A percentile compares a stretch with the other conserved stretches of the same genome.
Conservation (phyloP, 805 yeast species). For the Yarrowia alimentaria region DNA sequence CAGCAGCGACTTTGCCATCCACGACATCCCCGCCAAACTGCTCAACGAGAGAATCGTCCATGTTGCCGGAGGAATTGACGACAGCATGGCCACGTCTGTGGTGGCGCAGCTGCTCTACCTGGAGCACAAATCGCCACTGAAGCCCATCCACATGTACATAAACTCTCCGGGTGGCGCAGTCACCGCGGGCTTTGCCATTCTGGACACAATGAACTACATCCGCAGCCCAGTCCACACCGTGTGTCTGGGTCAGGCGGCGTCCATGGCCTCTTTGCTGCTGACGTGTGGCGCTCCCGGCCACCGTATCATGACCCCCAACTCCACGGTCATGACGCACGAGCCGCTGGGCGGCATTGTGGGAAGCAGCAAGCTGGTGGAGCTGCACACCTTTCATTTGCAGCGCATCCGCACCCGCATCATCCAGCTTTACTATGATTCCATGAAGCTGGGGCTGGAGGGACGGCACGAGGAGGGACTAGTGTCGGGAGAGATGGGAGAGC, state of each 20-base stretch:
- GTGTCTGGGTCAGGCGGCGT: slow-evolving; percentile 21
- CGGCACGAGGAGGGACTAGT: background rate
- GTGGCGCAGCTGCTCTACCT: slow-evolving; percentile 10
- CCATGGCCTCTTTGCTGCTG: slow-evolving; percentile 16
- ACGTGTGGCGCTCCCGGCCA: slow-evolving; percentile 14
- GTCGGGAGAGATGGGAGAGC: too few relatives aligned
- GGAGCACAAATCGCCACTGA: slow-evolving; percentile 8
- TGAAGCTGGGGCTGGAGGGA: background rate
- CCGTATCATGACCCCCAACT: slow-evolving; percentile 17
- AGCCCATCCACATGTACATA: slow-evolving; percentile 26
- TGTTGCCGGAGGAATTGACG: slow-evolving; percentile 13
- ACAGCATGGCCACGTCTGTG: slow-evolving; percentile 20
- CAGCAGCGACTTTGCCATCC: slow-evolving; percentile 18
- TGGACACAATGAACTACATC: slow-evolving; percentile 25
- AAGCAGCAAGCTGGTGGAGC: slow-evolving; percentile 15
- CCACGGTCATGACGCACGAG: slow-evolving; percentile 22
- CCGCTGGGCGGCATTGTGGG: slow-evolving; percentile 24
- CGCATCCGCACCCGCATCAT: slow-evolving; percentile 3
- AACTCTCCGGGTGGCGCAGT: slow-evolving; percentile 26
- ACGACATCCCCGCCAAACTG: slow-evolving; percentile 16
- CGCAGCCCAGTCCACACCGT: slow-evolving; percentile 12
- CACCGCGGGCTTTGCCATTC: slow-evolving; percentile 21
- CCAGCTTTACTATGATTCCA: slow-evolving; percentile 13
- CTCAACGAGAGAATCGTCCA: slow-evolving; percentile 20
- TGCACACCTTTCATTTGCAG: slow-evolving; percentile 15